These are phyloP conservation scores for Candida berthetii DNA, from an alignment of 805 yeast genomes.

Conservation along the genomic window DNA sequence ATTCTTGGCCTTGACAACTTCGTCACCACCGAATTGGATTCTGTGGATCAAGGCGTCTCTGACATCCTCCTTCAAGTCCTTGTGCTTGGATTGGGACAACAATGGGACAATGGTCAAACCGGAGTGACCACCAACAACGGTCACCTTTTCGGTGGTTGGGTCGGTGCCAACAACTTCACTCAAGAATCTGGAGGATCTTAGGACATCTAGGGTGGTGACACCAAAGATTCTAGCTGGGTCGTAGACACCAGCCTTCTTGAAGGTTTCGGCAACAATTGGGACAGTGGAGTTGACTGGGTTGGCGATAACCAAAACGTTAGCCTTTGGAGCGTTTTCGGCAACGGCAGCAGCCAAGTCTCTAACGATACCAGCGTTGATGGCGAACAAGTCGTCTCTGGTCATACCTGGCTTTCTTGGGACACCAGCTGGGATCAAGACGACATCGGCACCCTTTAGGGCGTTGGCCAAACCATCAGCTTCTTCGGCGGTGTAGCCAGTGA, in stretches of 20 bases:
- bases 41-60: slow-evolving; percentile 84
- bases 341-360: slow-evolving; percentile 68
- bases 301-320: slow-evolving; percentile 76
- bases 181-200: slow-evolving; percentile 85
- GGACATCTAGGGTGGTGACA: slow-evolving; percentile 88
- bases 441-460: slow-evolving; percentile 61
- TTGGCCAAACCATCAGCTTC: slow-evolving; percentile 75
- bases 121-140: slow-evolving; percentile 96
- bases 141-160: slow-evolving; percentile 71
- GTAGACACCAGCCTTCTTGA: slow-evolving; percentile 59
- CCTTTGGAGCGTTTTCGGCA: slow-evolving; percentile 65
- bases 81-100: slow-evolving; percentile 72
- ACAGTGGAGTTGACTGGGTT: slow-evolving; percentile 94
- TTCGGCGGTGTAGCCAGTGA: slow-evolving; percentile 53
- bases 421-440: slow-evolving; percentile 65
- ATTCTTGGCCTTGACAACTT: slow-evolving; percentile 88
- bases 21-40: slow-evolving; percentile 96
- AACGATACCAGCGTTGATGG: slow-evolving; percentile 78
- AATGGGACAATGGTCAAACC: slow-evolving; percentile 95
- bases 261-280: slow-evolving; percentile 79
- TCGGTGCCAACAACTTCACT: slow-evolving; percentile 51
- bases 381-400: slow-evolving; percentile 88
- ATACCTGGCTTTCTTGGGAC: slow-evolving; percentile 92
- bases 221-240: slow-evolving; percentile 77
- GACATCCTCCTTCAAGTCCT: slow-evolving; percentile 66